Evolutionary conservation across 352 stramenopile species (phyloP), one percentile per base, ranked within the genome.

Genomic region (Thalassiosira mediterranea): DNA sequence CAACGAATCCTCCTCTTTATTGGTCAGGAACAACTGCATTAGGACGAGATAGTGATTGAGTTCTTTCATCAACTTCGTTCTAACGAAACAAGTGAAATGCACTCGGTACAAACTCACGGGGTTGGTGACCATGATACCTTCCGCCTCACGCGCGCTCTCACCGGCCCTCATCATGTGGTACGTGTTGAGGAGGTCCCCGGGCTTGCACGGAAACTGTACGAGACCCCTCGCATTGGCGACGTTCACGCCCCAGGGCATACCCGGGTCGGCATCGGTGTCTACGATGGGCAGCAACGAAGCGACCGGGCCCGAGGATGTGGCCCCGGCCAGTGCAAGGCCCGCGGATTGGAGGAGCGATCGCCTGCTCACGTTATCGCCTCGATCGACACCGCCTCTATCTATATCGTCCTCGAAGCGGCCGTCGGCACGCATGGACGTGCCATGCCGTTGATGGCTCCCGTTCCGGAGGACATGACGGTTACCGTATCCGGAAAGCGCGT

Each of bases 21-120:
- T 92, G 0, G 86, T 92, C 26, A 92, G 60, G 59, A 92, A 92
- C 10, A 92, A 49, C 17, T n/a, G n/a, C n/a, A n/a, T n/a, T n/a
- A n/a, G n/a, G n/a, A n/a, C n/a, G n/a, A n/a, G n/a, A n/a, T n/a
- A n/a, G n/a, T n/a, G n/a, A n/a, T n/a, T n/a, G n/a, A n/a, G n/a
- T n/a, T n/a, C n/a, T n/a, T n/a, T n/a, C n/a, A n/a, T n/a, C n/a
- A n/a, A n/a, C n/a, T n/a, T n/a, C n/a, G n/a, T n/a, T n/a, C n/a
- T n/a, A n/a, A n/a, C n/a, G n/a, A n/a, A n/a, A n/a, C n/a, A n/a
- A n/a, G n/a, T n/a, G n/a, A n/a, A n/a, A n/a, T n/a, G n/a, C n/a
- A n/a, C n/a, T n/a, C n/a, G n/a, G n/a, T n/a, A n/a, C n/a, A n/a
- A n/a, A n/a, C n/a, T n/a, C n/a, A n/a, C n/a, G n/a, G 86, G 81